Base-by-base conservation (phyloP, 2,329 filamentous ascomycete species). In the Xylogone sp. region DNA sequence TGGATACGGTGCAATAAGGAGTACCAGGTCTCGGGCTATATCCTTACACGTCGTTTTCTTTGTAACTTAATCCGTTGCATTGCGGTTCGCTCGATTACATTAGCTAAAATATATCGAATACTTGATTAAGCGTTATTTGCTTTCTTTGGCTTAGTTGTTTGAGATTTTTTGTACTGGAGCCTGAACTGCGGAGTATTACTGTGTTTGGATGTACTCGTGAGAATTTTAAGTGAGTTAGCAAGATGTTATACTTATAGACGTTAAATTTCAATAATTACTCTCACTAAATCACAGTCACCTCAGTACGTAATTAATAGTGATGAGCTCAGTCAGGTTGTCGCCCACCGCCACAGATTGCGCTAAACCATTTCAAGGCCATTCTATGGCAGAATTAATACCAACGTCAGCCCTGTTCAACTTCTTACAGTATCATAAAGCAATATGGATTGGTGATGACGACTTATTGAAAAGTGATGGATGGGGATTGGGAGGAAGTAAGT, bases 401-500 rank as follows among this genome's bases (percentile, higher is more conserved):
- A 39, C 34, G n/a, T 39, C 34, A 39, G 34, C 34, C 34, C 5
- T 39, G 34, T 39, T 39, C 34, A 9, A 18, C 34, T 13, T 39
- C 8, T 16, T 39, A 39, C 5, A 27, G 34, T 16, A 39, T 16
- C 8, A 16, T 18, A 39, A 7, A 6, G 34, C 34, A 39, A 39
- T 16, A 39, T 39, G 34, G 34, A 7, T 39, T 7, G 34, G n/a
- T 39, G 34, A 39, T 5, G 34, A 16, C 5, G n/a, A 39, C 34
- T 39, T 16, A 39, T 39, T 39, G 34, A 39, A 44, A 52, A 45
- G 54, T 53, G 49, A 85, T 85, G 82, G 82, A 86, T 70, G 79
- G 76, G 69, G 82, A 85, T 70, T 86, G 82, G 82, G 81, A 83
- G 71, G 81, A 86, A 77, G 82, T 81, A 70, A 65, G 78, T 72